Conservation (phyloP, 179 eudicot species). For the Silene vulgaris region DNA sequence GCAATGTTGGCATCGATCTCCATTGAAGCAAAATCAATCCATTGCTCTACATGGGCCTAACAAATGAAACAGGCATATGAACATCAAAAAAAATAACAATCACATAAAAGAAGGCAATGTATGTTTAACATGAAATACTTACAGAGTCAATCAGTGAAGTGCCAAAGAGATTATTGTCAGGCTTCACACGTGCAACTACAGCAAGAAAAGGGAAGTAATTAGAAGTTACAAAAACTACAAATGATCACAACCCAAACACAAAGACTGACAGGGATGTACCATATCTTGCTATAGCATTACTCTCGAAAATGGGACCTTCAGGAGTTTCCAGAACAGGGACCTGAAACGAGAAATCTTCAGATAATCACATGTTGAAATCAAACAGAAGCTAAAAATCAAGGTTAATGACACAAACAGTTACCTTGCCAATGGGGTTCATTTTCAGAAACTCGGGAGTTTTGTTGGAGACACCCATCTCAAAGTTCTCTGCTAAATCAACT, state of each 20-base stretch:
- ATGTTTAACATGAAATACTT: conserved; percentile 16
- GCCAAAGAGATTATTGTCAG: conserved; percentile 44
- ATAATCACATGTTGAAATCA: background rate
- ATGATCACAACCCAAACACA: background rate
- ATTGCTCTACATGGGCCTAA: conserved; percentile 57
- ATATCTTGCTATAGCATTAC: conserved; percentile 79
- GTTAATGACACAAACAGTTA: background rate
- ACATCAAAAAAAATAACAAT: background rate
- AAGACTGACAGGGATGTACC: conserved; percentile 27
- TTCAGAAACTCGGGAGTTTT: conserved; percentile 76
- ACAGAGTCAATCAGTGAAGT: conserved; percentile 51
- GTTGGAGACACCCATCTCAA: conserved; percentile 81
- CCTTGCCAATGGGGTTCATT: conserved; percentile 96
- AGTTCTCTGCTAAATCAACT: conserved; percentile 51
- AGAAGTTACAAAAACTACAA: background rate
- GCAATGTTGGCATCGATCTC: conserved; percentile 43
- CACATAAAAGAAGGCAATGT: background rate
- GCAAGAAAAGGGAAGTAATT: background rate
- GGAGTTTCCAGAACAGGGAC: conserved; percentile 82
- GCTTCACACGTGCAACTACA: conserved; percentile 43
- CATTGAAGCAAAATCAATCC: conserved; percentile 54
- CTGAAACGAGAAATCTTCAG: conserved; percentile 28
- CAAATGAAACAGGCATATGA: background rate
- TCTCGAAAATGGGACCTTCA: conserved; percentile 66
- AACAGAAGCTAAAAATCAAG: background rate